phyloP scores from a whole-genome alignment of 2,329 filamentous ascomycete species.

The Exophiala bonariae region DNA sequence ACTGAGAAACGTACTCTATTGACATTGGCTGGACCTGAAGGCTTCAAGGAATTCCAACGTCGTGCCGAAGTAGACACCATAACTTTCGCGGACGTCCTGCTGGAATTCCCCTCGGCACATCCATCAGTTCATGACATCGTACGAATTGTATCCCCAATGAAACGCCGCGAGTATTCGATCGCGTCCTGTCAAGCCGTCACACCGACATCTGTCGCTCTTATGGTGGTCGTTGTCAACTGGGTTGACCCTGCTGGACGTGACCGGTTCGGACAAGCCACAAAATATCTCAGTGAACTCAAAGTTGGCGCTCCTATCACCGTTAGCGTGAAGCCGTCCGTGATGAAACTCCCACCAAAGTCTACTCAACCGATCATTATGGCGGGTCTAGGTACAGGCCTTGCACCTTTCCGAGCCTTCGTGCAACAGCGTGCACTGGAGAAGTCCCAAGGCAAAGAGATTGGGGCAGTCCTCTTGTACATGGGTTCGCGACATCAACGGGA shows the following conservation, averaged over 20 bases:
- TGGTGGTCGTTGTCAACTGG: conserved; percentile 98
- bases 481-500: conserved; percentile 95
- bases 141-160: conserved; percentile 84
- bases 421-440: conserved; percentile 98
- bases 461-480: conserved; percentile 91
- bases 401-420: conserved; percentile 98
- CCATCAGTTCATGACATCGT: conserved; percentile 86
- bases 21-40: conserved; percentile 73
- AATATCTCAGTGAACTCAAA: conserved; percentile 76
- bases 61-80: conserved; percentile 87
- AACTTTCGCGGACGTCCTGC: conserved; percentile 86
- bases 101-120: conserved; percentile 86
- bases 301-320: conserved; percentile 80
- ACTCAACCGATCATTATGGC: conserved; percentile 98
- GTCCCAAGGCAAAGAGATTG: conserved; percentile 93
- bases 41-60: conserved; percentile 86
- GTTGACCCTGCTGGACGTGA: conserved; percentile 82
- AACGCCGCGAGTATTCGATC: conserved; percentile 98
- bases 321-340: conserved; percentile 95
- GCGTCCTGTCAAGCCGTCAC: conserved; percentile 95
- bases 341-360: conserved; percentile 90
- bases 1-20: conserved; percentile 78
- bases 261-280: conserved; percentile 89
- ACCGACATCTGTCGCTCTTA: conserved; percentile 82
- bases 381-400: conserved; percentile 93